A percentile compares a stretch with the other conserved stretches of the same genome.
Conservation (phyloP, 2,329 filamentous ascomycete genomes). For the Uncinocarpus reesii region DNA sequence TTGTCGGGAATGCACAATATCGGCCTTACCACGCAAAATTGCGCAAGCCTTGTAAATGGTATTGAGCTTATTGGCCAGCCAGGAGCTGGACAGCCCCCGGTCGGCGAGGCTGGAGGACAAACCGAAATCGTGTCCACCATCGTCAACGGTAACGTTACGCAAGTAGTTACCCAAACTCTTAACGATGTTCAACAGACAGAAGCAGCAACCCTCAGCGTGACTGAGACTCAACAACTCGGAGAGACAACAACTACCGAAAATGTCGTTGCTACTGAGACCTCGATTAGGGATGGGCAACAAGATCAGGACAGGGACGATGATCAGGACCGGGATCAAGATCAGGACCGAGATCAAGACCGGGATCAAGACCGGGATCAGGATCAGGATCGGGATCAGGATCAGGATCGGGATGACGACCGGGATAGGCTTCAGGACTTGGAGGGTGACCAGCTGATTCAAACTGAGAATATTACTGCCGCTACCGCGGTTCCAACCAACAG, state of each 20-base stretch:
- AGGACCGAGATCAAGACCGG: background rate
- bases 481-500: background rate
- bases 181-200: background rate
- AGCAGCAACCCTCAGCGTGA: background rate
- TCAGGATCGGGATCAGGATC: background rate
- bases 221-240: background rate
- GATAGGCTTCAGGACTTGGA: background rate
- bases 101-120: background rate
- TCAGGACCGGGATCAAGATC: background rate
- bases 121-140: conserved; percentile 5
- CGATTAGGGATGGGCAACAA: background rate
- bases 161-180: background rate
- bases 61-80: background rate
- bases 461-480: background rate
- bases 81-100: no score
- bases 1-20: conserved; percentile 6
- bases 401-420: background rate
- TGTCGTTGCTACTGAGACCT: conserved; percentile 2
- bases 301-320: background rate
- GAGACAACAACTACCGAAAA: background rate
- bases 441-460: background rate
- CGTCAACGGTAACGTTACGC: conserved; percentile 2
- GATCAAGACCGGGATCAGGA: background rate
- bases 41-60: background rate
- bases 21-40: conserved; percentile 5